Evolutionary conservation across 768 basidiomycete genomes (phyloP).

Genomic region (Lactarius akahatsu): DNA sequence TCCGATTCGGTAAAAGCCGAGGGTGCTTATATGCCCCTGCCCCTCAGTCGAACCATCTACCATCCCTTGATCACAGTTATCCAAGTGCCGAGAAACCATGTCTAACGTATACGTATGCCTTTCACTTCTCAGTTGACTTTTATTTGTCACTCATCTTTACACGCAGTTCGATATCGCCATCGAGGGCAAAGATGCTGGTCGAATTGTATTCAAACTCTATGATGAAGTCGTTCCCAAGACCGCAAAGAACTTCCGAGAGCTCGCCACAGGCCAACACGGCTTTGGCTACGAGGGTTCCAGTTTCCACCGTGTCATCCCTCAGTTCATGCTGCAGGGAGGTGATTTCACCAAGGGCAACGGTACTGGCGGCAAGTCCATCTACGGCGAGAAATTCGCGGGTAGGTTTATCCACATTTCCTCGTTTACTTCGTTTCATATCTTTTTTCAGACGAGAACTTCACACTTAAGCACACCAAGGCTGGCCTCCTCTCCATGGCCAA

Average conservation of each 20-base stretch:
- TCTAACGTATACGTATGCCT: conserved; percentile 43
- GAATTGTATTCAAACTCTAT: conserved; percentile 82
- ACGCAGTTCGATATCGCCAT: conserved; percentile 67
- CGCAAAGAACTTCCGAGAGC: conserved; percentile 83
- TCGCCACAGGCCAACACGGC: conserved; percentile 73
- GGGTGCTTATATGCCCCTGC: conserved; percentile 27
- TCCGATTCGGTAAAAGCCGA: conserved; percentile 26
- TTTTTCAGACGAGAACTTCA: conserved; percentile 78
- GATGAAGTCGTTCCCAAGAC: conserved; percentile 77
- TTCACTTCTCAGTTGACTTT: background rate
- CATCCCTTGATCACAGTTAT: conserved; percentile 27
- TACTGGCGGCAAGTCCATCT: conserved; percentile 80
- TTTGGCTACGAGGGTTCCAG: conserved; percentile 67
- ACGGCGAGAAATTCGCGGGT: conserved; percentile 68
- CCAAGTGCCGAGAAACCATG: conserved; percentile 32
- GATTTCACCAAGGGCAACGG: conserved; percentile 70
- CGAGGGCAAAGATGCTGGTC: conserved; percentile 42
- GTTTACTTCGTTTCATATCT: background rate
- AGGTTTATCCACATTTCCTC: conserved; percentile 27
- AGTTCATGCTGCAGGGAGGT: conserved; percentile 90
- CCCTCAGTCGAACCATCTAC: conserved; percentile 14
- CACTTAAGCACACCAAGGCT: conserved; percentile 67
- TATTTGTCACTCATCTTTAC: background rate
- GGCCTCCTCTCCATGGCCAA: conserved; percentile 81
- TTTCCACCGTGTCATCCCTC: conserved; percentile 84